Percentiles rank a stretch among this genome's conserved stretches.
Evolutionary conservation across 163 green algal genomes (phyloP).

Genomic region (Scenedesmus sp.): DNA sequence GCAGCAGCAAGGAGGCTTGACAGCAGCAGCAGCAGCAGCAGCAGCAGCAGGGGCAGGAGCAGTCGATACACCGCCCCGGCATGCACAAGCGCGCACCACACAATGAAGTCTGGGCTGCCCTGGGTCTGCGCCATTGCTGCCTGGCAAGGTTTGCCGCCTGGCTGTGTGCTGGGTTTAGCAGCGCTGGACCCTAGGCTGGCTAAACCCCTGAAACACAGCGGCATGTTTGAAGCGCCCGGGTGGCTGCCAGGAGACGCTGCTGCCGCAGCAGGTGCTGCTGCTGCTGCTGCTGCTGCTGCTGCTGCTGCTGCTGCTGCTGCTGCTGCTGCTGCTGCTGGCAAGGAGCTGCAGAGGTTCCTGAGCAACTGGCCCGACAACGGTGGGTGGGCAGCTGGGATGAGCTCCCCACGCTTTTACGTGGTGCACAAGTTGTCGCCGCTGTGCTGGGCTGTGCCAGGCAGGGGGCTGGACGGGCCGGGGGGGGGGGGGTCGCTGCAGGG

Average conservation of each 20-base stretch:
- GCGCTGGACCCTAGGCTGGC: conserved; percentile 31
- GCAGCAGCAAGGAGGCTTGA: background rate
- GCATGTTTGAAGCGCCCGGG: background rate
- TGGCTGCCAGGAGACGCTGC: background rate
- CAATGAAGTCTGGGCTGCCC: conserved; percentile 16
- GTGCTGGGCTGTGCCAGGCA: too few species aligned
- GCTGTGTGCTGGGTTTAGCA: conserved; percentile 24
- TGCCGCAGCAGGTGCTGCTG: background rate
- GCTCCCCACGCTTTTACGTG: too few species aligned
- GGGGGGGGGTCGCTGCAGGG: too few species aligned
- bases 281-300: background rate
- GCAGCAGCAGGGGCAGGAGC: conserved; percentile 14
- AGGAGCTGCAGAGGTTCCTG: background rate
- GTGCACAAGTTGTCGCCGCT: too few species aligned
- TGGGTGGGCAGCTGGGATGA: too few species aligned
- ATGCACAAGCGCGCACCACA: too few species aligned
- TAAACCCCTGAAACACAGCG: background rate
- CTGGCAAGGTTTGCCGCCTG: conserved; percentile 10
- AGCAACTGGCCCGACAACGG: background rate
- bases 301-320: background rate
- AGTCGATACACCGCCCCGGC: too few species aligned
- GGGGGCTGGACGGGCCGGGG: too few species aligned
- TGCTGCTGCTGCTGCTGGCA: background rate
- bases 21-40: conserved; percentile 27
- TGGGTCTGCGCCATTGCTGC: background rate